A percentile compares a stretch with the other conserved stretches of the same genome.
phyloP scores from a whole-genome alignment of 768 basidiomycete genomes.

The Boletus rufocinnamomeus region DNA sequence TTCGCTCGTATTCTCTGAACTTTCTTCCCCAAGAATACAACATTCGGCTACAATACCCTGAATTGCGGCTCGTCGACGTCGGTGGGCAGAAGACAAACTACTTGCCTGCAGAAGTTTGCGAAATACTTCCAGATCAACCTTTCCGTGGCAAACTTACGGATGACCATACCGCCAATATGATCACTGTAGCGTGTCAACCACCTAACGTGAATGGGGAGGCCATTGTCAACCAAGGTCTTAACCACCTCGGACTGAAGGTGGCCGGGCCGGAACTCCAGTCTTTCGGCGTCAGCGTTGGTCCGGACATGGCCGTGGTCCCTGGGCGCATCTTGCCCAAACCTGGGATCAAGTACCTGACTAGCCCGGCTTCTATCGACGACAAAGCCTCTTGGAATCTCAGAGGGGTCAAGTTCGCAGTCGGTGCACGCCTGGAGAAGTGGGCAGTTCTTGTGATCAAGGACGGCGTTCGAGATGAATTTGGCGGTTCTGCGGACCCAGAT shows the following conservation, averaged over 20 bases:
- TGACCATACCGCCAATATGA: constrained; percentile 54
- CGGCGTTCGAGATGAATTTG: constrained; percentile 63
- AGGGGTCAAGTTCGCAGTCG: constrained; percentile 59
- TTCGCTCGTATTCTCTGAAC: background rate
- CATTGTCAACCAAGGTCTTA: constrained; percentile 46
- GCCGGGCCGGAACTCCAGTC: constrained; percentile 38
- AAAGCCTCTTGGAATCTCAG: constrained; percentile 56
- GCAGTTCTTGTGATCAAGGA: constrained; percentile 70
- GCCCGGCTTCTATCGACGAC: constrained; percentile 40
- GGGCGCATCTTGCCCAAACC: constrained; percentile 52
- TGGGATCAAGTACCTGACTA: constrained; percentile 41
- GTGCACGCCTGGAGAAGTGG: constrained; percentile 62
- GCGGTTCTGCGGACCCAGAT: constrained; percentile 52
- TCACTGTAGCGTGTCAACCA: constrained; percentile 48
- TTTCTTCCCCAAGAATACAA: constrained; percentile 42
- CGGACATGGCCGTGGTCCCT: constrained; percentile 56
- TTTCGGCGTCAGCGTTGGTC: constrained; percentile 49
- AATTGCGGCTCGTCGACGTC: constrained; percentile 49
- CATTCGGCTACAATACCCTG: constrained; percentile 39
- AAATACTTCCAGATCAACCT: constrained; percentile 45
- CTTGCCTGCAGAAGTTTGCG: constrained; percentile 51
- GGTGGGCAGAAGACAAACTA: constrained; percentile 45
- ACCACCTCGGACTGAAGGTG: constrained; percentile 42
- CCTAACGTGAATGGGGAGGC: constrained; percentile 50
- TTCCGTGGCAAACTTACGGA: constrained; percentile 55